Evolutionary conservation across 2,329 filamentous ascomycete genomes (phyloP).

Genomic region (Aschersonia sp.): DNA sequence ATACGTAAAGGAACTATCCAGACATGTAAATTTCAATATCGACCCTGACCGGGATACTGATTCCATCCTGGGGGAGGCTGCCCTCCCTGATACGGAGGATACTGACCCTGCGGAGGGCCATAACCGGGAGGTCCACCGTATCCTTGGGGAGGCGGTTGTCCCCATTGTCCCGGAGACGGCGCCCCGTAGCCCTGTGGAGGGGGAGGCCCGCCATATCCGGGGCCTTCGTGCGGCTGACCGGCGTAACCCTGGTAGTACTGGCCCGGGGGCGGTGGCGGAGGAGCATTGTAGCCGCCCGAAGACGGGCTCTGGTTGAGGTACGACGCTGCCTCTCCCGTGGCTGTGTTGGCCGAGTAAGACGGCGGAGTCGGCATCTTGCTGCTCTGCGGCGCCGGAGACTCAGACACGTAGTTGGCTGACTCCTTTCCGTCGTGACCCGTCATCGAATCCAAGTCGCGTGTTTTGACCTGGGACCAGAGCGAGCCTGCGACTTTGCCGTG

Average conservation of each 20-base stretch:
- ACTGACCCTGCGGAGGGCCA: slow-evolving; percentile 8
- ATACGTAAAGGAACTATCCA: neutral
- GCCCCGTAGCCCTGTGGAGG: slow-evolving; percentile 8
- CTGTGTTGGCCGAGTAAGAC: slow-evolving; percentile 16
- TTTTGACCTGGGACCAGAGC: slow-evolving; percentile 47
- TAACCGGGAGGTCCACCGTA: slow-evolving; percentile 11
- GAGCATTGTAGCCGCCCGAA: slow-evolving; percentile 14
- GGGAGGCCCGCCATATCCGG: slow-evolving; percentile 8
- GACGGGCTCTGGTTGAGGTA: slow-evolving; percentile 12
- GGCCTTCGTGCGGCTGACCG: slow-evolving; percentile 7
- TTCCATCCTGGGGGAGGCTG: slow-evolving; percentile 16
- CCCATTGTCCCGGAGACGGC: slow-evolving; percentile 8
- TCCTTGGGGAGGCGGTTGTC: slow-evolving; percentile 5
- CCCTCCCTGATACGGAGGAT: slow-evolving; percentile 11
- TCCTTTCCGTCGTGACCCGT: slow-evolving; percentile 29
- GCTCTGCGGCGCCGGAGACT: slow-evolving; percentile 21
- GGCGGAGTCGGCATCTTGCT: slow-evolving; percentile 15
- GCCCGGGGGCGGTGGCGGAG: slow-evolving; percentile 18
- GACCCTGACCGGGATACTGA: slow-evolving; percentile 23
- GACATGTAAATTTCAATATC: slow-evolving; percentile 1
- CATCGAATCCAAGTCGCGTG: slow-evolving; percentile 42
- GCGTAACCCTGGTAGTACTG: slow-evolving; percentile 18
- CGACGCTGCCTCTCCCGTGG: slow-evolving; percentile 21
- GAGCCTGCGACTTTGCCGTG: slow-evolving; percentile 45
- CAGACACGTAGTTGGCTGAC: slow-evolving; percentile 20